These are phyloP conservation scores for Phytophthora niederhauseri DNA, from an alignment of 352 stramenopile species.

Conservation along the genomic window DNA sequence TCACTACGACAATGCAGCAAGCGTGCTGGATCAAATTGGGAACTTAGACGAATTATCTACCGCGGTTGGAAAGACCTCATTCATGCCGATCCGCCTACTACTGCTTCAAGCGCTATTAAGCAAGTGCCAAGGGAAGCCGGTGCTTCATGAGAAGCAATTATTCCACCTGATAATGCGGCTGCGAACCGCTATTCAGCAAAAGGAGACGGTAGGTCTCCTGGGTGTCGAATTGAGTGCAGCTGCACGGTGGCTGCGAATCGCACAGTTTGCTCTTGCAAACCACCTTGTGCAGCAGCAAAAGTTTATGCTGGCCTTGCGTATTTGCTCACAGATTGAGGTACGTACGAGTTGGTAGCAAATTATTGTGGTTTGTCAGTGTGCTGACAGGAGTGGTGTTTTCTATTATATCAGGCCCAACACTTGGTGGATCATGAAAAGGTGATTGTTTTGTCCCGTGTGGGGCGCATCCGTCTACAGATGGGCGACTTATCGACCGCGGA, in stretches of 20 bases:
- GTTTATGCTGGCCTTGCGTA: slow-evolving; percentile 65
- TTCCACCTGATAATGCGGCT: slow-evolving; percentile 59
- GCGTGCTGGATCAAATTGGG: slow-evolving; percentile 78
- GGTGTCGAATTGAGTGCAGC: slow-evolving; percentile 40
- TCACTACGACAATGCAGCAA: slow-evolving; percentile 77
- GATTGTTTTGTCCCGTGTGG: slow-evolving; percentile 62
- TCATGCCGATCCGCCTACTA: slow-evolving; percentile 61
- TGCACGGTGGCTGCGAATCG: slow-evolving; percentile 60
- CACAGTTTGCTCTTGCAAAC: slow-evolving; percentile 71
- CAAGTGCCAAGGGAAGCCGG: slow-evolving; percentile 69
- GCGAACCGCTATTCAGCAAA: slow-evolving; percentile 33
- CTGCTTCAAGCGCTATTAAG: slow-evolving; percentile 70
- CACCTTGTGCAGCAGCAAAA: slow-evolving; percentile 77
- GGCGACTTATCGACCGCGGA: slow-evolving; percentile 64
- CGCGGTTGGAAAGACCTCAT: slow-evolving; percentile 33
- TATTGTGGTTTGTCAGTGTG: neutral
- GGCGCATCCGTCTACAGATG: slow-evolving; percentile 79
- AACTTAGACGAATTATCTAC: slow-evolving; percentile 50
- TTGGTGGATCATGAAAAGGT: slow-evolving; percentile 51
- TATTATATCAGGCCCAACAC: slow-evolving; percentile 44
- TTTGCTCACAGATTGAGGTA: slow-evolving; percentile 74
- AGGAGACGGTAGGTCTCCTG: slow-evolving; percentile 36
- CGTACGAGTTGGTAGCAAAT: slow-evolving; percentile 14
- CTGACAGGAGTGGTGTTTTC: neutral
- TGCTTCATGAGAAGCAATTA: slow-evolving; percentile 70